These are phyloP conservation scores for Artemisia tridentata DNA, from an alignment of 129 eudicot genomes.

Conservation along the genomic window DNA sequence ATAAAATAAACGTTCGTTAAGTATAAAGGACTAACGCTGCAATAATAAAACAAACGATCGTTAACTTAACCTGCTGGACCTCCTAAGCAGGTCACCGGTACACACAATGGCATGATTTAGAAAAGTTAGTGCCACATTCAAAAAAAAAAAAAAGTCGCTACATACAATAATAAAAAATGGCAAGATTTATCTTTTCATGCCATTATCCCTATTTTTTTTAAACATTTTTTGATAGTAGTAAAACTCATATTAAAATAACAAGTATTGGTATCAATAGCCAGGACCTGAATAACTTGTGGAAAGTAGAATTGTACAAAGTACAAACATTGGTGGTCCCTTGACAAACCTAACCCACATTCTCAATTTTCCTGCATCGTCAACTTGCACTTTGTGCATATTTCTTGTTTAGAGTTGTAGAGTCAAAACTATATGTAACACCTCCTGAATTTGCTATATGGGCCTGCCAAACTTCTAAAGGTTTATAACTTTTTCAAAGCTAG, in stretches of 20 bases:
- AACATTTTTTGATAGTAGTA: too few relatives aligned
- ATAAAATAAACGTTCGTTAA: too few relatives aligned
- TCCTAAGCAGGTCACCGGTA: too few relatives aligned
- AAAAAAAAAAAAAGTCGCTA: too few relatives aligned
- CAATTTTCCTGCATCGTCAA: slow-evolving; percentile 15
- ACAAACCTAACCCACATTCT: slow-evolving; percentile 28
- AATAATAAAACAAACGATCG: too few relatives aligned
- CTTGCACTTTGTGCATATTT: slow-evolving; percentile 20
- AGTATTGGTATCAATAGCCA: slow-evolving; percentile 24
- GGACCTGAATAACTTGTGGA: slow-evolving; percentile 42
- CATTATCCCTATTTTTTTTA: too few relatives aligned
- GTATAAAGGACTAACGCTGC: too few relatives aligned
- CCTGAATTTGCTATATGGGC: slow-evolving; percentile 34
- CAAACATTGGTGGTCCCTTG: slow-evolving; percentile 37
- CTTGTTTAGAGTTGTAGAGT: slow-evolving; percentile 25
- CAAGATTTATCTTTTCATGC: too few relatives aligned
- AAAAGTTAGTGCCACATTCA: too few relatives aligned
- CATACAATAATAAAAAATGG: too few relatives aligned
- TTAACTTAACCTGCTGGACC: too few relatives aligned
- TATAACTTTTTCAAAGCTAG: slow-evolving; percentile 21
- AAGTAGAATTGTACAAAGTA: slow-evolving; percentile 57
- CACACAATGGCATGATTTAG: too few relatives aligned
- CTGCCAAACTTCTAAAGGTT: slow-evolving; percentile 35
- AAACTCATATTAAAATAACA: background rate
- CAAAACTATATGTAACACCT: slow-evolving; percentile 28